Evolutionary conservation across 768 basidiomycete genomes (phyloP).

Genomic region (Plicaturopsis crispa): DNA sequence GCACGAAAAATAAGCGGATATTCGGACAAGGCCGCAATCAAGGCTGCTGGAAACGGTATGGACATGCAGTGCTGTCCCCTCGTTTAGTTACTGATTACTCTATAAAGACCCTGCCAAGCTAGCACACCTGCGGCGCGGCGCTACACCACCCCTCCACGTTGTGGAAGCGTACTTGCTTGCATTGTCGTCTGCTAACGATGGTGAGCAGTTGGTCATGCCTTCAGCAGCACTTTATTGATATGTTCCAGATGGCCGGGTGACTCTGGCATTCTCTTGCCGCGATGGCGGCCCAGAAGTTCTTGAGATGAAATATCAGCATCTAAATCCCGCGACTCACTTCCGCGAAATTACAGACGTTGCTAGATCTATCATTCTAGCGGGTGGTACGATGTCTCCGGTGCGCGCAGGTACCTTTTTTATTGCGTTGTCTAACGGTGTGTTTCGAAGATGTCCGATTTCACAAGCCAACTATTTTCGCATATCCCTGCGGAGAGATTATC

Average conservation of each 20-base stretch:
- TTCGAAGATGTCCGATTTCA: slow-evolving; percentile 77
- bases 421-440: slow-evolving; percentile 1
- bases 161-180: slow-evolving; percentile 75
- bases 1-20: slow-evolving; percentile 84
- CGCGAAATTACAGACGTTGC: slow-evolving; percentile 76
- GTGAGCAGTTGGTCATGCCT: slow-evolving; percentile 24
- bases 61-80: background rate
- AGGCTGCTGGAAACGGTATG: slow-evolving; percentile 25
- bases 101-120: slow-evolving; percentile 3
- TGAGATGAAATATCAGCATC: slow-evolving; percentile 82
- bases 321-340: slow-evolving; percentile 88
- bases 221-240: background rate
- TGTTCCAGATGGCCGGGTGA: slow-evolving; percentile 63
- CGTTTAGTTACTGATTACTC: background rate
- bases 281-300: slow-evolving; percentile 36
- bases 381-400: slow-evolving; percentile 99
- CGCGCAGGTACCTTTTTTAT: slow-evolving; percentile 6
- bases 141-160: slow-evolving; percentile 68
- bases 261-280: slow-evolving; percentile 40
- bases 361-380: slow-evolving; percentile 82
- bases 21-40: slow-evolving; percentile 50
- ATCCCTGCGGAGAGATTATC: slow-evolving; percentile 55
- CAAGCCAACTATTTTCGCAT: slow-evolving; percentile 69
- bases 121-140: slow-evolving; percentile 21
- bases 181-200: slow-evolving; percentile 72